Base-by-base conservation (phyloP, 495 filamentous ascomycete genomes). In the Peziza echinospora region DNA sequence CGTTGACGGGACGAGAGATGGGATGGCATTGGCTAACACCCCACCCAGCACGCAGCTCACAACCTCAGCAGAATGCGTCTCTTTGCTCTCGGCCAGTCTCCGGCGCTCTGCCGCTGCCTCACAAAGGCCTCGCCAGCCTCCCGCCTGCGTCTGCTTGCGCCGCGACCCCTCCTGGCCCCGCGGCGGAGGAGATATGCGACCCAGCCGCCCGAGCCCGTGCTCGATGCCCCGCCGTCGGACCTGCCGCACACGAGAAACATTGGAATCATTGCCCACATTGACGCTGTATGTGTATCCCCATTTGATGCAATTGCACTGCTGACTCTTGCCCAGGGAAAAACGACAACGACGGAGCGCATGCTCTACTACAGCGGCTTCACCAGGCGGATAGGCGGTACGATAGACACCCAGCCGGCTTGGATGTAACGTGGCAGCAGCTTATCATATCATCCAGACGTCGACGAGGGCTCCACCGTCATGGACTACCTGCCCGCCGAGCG, bases 331-430 rank as follows among this genome's bases (percentile, higher is more conserved):
- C 53, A 84, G 80, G 89, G 91, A 42, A 99, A 99, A 70, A 99
- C 91, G 6, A 99, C 91, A 0, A 99, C 91, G 0, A 96, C 91
- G 4, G 91, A 99, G 73, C 85, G 92, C 45, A 96, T 96, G 89
- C 80, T 99, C 57, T 96, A 87, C 55, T 92, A 96, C 59, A 91
- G 85, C 53, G 89, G 91, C 5, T 77, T 82, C 51, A 89, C 86
- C 5, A 69, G 82, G 42, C 67, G 84, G 56, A 75, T 94, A 56
- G 89, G 89, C 63, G 76, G 80, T 83, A 70, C 45, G 64, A n/a
- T n/a, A n/a, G n/a, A n/a, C n/a, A n/a, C n/a, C n/a, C n/a, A n/a
- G n/a, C n/a, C 58, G 10, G 43, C 16, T 2, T 5, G 34, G 17
- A 19, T 16, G 13, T 5, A 2, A 21, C 13, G 13, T 26, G 13